Evolutionary conservation across 305 asterid genomes (phyloP), one percentile per base, ranked within the genome.

Genomic region (Solanum hybrid): DNA sequence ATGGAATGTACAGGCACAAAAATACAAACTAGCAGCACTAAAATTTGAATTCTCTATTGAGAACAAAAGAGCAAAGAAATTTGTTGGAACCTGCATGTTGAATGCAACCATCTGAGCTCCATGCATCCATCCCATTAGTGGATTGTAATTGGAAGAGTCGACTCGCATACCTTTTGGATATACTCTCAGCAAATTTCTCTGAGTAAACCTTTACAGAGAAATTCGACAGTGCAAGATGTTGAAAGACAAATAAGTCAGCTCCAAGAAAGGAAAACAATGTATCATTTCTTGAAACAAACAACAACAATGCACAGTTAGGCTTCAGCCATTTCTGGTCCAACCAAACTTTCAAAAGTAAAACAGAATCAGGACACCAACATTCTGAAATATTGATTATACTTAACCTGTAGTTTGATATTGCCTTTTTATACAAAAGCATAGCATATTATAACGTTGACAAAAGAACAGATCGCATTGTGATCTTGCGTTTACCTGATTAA

Each of bases 81-180:
- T 68, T 45, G 17, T 87, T 26, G 15, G 73, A 34, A 95, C 99
- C 98, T 96, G 98, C 97, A 96, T 96, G 90, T 96, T 96, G 89
- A 96, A 94, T 72, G 99, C 99, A 5, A 96, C 97, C 99, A 96
- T 95, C 86, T 97, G 99, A 88, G 93, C 96, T 84, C 99, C 99
- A 91, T 95, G 95, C 91, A 91, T 91, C 99, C 99, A 97, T 33
- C 98, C 99, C 39, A 94, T 89, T 27, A 93, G 78, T 72, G 99
- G 99, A 90, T 96, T 96, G 92, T 89, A 97, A 87, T 97, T 97
- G 27, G 99, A 97, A 20, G 99, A 97, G 89, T 97, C 98, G 3
- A 97, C 91, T 90, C 99, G 95, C 68, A 91, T 92, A n/a, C 92
- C 93, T 91, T 97, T 97, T 5, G 99, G 99, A 89, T 95, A 97